Evolutionary conservation across 2,329 filamentous ascomycete genomes (phyloP).

Genomic region (Diplocarpon rosae): DNA sequence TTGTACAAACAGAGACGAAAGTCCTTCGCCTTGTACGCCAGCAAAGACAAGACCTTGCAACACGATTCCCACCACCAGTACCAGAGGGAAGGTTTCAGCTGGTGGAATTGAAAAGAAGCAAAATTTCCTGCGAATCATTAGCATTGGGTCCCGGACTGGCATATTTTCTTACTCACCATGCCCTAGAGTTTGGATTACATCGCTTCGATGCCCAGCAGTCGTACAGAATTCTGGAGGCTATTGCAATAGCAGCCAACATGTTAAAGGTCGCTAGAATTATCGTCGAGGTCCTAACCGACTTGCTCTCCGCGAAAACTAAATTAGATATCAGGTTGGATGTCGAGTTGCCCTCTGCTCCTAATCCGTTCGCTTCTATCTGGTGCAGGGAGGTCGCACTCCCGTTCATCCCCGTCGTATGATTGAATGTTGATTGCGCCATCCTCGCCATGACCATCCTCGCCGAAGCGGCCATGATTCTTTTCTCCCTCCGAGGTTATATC

Average conservation of each 20-base stretch:
- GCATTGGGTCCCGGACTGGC: conserved; percentile 24
- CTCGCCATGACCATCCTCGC: conserved; percentile 20
- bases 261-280: conserved; percentile 53
- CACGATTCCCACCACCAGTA: conserved; percentile 45
- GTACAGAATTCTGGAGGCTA: conserved; percentile 44
- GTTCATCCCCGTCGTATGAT: conserved; percentile 1
- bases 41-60: conserved; percentile 48
- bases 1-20: conserved; percentile 38
- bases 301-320: conserved; percentile 29
- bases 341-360: conserved; percentile 7
- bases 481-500: conserved; percentile 10
- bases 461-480: conserved; percentile 16
- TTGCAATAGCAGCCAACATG: conserved; percentile 44
- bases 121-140: conserved; percentile 22
- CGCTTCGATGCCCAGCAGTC: conserved; percentile 32
- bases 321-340: conserved; percentile 20
- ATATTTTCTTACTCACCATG: conserved; percentile 34
- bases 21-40: conserved; percentile 43
- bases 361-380: conserved; percentile 7
- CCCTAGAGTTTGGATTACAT: conserved; percentile 25
- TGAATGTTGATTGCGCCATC: conserved; percentile 3
- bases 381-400: conserved; percentile 2
- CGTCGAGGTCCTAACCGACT: conserved; percentile 48
- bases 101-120: conserved; percentile 27
- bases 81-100: conserved; percentile 38